A percentile compares a stretch with the other conserved stretches of the same genome.
phyloP scores from a whole-genome alignment of 768 basidiomycete species.

The Psilocybe subaeruginosa region DNA sequence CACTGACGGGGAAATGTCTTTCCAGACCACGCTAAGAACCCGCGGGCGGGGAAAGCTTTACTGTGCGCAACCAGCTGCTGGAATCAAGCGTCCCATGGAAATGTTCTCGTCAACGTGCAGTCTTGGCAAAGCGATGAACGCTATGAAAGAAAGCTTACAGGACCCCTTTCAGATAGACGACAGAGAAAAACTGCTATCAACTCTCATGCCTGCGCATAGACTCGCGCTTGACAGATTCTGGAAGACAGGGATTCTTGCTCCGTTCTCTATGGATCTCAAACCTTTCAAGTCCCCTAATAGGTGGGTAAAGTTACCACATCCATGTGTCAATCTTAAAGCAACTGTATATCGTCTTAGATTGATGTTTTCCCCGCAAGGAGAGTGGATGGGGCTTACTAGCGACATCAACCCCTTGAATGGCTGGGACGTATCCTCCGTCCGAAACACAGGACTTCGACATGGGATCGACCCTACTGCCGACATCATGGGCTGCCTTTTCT shows the following conservation, averaged over 20 bases:
- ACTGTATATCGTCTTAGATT: slow-evolving; percentile 27
- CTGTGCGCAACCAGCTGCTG: slow-evolving; percentile 39
- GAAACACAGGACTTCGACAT: slow-evolving; percentile 36
- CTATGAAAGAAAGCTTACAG: slow-evolving; percentile 31
- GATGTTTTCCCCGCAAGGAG: slow-evolving; percentile 46
- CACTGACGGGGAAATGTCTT: slow-evolving; percentile 38
- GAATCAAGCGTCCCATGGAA: slow-evolving; percentile 39
- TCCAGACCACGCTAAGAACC: slow-evolving; percentile 34
- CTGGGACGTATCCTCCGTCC: slow-evolving; percentile 50
- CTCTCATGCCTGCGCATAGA: slow-evolving; percentile 44
- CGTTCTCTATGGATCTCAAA: slow-evolving; percentile 35
- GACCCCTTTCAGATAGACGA: slow-evolving; percentile 43
- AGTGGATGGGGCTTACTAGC: slow-evolving; percentile 44
- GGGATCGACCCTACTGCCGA: slow-evolving; percentile 36
- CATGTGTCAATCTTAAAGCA: neutral
- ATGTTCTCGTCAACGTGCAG: slow-evolving; percentile 38
- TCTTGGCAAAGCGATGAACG: slow-evolving; percentile 30
- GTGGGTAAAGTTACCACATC: slow-evolving; percentile 19
- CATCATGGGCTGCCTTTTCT: slow-evolving; percentile 46
- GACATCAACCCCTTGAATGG: slow-evolving; percentile 48
- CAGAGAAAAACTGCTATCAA: slow-evolving; percentile 40
- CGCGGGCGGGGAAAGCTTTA: slow-evolving; percentile 37
- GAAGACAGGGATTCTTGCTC: slow-evolving; percentile 40
- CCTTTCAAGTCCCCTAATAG: slow-evolving; percentile 41
- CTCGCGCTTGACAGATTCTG: slow-evolving; percentile 38